Percentiles rank a stretch among this genome's conserved stretches.
Conservation (phyloP, 1,139 yeast species). For the Eremothecium sinecaudum region DNA sequence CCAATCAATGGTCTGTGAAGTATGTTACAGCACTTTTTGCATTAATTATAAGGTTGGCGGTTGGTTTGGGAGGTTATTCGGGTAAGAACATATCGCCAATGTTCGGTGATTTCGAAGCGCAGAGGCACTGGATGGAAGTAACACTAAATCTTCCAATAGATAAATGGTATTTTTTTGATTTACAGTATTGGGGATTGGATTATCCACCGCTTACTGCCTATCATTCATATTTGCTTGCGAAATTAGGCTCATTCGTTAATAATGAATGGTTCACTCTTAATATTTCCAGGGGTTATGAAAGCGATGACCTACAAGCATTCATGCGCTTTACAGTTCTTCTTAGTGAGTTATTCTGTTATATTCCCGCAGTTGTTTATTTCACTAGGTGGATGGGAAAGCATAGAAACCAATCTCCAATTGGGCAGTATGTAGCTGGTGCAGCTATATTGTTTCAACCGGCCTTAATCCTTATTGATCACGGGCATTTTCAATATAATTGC, state of each 20-base stretch:
- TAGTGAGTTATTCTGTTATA: constrained; percentile 64
- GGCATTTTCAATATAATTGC: constrained; percentile 91
- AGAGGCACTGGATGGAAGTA: constrained; percentile 94
- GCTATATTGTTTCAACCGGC: constrained; percentile 75
- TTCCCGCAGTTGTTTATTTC: constrained; percentile 71
- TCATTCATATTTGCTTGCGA: constrained; percentile 77
- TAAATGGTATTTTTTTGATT: constrained; percentile 83
- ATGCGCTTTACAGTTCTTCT: constrained; percentile 75
- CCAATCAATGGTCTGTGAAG: constrained; percentile 84
- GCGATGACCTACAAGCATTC: constrained; percentile 55
- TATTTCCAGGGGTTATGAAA: constrained; percentile 66
- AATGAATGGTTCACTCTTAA: constrained; percentile 69
- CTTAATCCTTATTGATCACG: constrained; percentile 81
- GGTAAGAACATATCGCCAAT: constrained; percentile 64
- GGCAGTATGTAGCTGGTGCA: constrained; percentile 66
- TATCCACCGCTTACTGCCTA: constrained; percentile 96
- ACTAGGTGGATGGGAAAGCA: constrained; percentile 57
- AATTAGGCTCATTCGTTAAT: constrained; percentile 54
- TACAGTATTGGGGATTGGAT: constrained; percentile 93
- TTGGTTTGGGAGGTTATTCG: constrained; percentile 83
- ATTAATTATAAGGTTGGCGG: constrained; percentile 67
- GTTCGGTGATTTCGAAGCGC: constrained; percentile 96
- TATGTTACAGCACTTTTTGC: constrained; percentile 70
- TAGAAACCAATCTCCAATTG: constrained; percentile 47
- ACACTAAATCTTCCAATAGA: constrained; percentile 65